Evolutionary conservation across 2,329 filamentous ascomycete genomes (phyloP).

Genomic region (Penicillium sclerotiorum): DNA sequence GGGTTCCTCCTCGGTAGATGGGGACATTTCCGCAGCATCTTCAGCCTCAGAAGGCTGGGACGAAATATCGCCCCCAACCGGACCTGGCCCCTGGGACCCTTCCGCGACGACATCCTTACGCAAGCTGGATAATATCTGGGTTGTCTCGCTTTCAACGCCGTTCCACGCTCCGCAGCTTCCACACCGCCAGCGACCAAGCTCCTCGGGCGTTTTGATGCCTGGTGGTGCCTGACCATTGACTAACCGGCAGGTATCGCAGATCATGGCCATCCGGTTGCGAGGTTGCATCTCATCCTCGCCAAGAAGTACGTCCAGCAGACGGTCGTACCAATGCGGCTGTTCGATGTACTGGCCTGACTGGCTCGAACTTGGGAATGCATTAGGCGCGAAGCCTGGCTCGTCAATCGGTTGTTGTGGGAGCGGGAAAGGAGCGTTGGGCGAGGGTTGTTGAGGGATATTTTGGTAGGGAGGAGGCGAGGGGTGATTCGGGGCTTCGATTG

Average conservation of each 20-base stretch:
- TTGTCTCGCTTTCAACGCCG: constrained; percentile 75
- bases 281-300: constrained; percentile 93
- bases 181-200: constrained; percentile 86
- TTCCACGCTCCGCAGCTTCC: constrained; percentile 81
- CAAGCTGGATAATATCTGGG: constrained; percentile 71
- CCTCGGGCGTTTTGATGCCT: constrained; percentile 73
- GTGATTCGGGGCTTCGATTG: constrained; percentile 25
- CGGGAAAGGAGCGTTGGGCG: constrained; percentile 14
- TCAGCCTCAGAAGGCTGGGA: constrained; percentile 18
- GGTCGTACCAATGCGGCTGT: constrained; percentile 83
- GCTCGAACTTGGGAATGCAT: constrained; percentile 44
- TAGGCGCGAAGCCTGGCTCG: constrained; percentile 51
- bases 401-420: constrained; percentile 32
- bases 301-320: constrained; percentile 85
- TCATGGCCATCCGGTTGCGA: constrained; percentile 85
- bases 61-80: constrained; percentile 21
- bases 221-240: constrained; percentile 97
- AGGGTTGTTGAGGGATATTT: constrained; percentile 14
- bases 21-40: constrained; percentile 28
- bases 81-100: constrained; percentile 27
- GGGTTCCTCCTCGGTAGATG: constrained; percentile 26
- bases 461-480: constrained; percentile 31
- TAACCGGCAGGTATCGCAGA: constrained; percentile 78
- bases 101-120: constrained; percentile 29
- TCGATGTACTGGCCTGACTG: constrained; percentile 37